Evolutionary conservation across 352 stramenopile genomes (phyloP).

Genomic region (Pilasporangium apinafurcum): DNA sequence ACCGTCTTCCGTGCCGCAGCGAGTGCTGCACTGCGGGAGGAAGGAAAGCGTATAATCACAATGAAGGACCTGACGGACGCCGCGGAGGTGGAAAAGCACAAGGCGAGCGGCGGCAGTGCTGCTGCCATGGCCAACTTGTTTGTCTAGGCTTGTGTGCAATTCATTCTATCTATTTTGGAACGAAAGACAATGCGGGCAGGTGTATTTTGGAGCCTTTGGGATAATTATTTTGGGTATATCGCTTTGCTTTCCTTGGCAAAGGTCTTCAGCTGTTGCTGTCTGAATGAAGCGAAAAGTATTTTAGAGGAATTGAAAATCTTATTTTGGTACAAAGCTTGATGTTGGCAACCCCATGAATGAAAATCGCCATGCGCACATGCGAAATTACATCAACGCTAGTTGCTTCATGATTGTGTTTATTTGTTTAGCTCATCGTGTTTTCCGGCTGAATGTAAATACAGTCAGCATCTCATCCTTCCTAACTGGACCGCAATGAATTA

Average conservation of each 20-base stretch:
- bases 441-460: too few species aligned
- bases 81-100: conserved; percentile 69
- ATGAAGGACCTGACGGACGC: conserved; percentile 78
- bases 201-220: not conserved
- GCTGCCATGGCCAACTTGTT: conserved; percentile 79
- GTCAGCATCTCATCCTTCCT: too few species aligned
- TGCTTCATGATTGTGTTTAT: too few species aligned
- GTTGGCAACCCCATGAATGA: too few species aligned
- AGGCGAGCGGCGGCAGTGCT: conserved; percentile 42
- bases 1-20: conserved; percentile 78
- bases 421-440: too few species aligned
- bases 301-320: too few species aligned
- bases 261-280: too few species aligned
- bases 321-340: too few species aligned
- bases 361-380: too few species aligned
- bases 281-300: too few species aligned
- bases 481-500: too few species aligned
- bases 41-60: conserved; percentile 51
- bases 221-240: not conserved
- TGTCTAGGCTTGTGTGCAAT: conserved; percentile 27
- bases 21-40: conserved; percentile 56
- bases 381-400: too few species aligned
- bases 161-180: not conserved
- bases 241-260: not conserved
- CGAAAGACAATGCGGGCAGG: not conserved